Conservation (phyloP, 2,329 filamentous ascomycete genomes). For the Rugonectria rugulosa region DNA sequence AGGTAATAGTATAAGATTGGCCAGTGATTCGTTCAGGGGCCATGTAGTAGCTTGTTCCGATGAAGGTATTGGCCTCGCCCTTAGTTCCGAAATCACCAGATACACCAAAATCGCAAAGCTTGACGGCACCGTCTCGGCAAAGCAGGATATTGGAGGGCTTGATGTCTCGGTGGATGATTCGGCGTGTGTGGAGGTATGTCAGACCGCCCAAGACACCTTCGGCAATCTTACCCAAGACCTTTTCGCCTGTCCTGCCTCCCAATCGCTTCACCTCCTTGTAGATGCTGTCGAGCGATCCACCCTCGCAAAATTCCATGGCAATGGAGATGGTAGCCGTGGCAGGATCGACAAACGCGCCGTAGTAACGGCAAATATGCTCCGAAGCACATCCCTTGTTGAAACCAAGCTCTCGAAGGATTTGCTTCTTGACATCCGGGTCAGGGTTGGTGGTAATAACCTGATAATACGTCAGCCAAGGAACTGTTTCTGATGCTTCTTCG, state of each 20-base stretch:
- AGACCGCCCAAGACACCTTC: constrained; percentile 93
- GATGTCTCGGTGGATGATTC: constrained; percentile 99
- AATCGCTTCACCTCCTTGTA: constrained; percentile 98
- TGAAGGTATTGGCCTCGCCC: constrained; percentile 98
- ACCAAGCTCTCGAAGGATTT: constrained; percentile 93
- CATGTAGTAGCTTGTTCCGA: constrained; percentile 99
- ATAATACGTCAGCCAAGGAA: constrained; percentile 22
- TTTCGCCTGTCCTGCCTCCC: constrained; percentile 93
- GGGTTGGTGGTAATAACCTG: constrained; percentile 98
- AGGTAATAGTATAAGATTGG: constrained; percentile 97
- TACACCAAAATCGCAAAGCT: constrained; percentile 98
- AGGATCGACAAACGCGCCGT: constrained; percentile 95
- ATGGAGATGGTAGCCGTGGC: constrained; percentile 98
- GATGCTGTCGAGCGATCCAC: constrained; percentile 93
- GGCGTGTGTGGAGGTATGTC: constrained; percentile 92
- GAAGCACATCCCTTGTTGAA: constrained; percentile 99
- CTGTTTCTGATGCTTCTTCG: not conserved
- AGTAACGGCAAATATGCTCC: constrained; percentile 96
- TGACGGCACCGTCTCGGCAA: constrained; percentile 91
- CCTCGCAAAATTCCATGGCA: constrained; percentile 99
- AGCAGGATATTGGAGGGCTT: constrained; percentile 97
- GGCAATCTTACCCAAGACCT: constrained; percentile 94
- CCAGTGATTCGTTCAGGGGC: constrained; percentile 97
- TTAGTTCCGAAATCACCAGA: constrained; percentile 98
- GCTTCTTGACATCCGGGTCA: constrained; percentile 97